Evolutionary conservation across 192 early-diverging fungal genomes (phyloP), one percentile per base, ranked within the genome.

Genomic region (Endogone sp.): DNA sequence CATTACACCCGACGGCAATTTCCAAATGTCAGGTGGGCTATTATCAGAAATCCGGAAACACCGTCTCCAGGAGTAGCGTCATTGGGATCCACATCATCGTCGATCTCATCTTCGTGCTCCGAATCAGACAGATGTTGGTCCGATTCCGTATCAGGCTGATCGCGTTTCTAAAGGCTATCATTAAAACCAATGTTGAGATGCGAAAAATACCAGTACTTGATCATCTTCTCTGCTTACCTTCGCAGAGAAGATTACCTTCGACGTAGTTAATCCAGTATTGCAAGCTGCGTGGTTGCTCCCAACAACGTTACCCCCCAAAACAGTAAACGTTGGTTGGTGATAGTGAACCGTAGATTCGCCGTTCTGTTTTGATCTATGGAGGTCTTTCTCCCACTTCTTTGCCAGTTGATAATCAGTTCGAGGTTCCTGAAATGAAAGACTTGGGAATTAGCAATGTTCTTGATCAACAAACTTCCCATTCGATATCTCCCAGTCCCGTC

Each of bases 381-480:
- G n/a, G n/a, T n/a, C n/a, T n/a, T 49, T 16, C 37, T 49, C 16
- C 37, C 37, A 49, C 16, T 11, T 11, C 16, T 1, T 49, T 49
- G 37, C 37, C 37, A 11, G 0, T 49, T 49, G 37, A 16, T 16
- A 16, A 49, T 49, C 37, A 49, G 37, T 6, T 49, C 37, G 37
- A 1, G 37, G 9, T 11, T 16, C 37, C 37, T 49, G 16, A 49
- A 6, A 66, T 10, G 4, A 21, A n/a, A 49, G 32, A 16, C 3
- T 20, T 4, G 22, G 56, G 23, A 66, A 66, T 49, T 66, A 21
- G 49, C 30, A 25, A 66, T n/a, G n/a, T 66, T 66, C 64, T 66
- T 22, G 22, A 54, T 13, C 13, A 21, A 22, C 37, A 54, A 4
- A 44, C 13, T 56, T 61, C 25, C 37, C 37, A 49, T 49, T 16